phyloP scores from a whole-genome alignment of 768 basidiomycete genomes.

The Lyophyllum atratum region DNA sequence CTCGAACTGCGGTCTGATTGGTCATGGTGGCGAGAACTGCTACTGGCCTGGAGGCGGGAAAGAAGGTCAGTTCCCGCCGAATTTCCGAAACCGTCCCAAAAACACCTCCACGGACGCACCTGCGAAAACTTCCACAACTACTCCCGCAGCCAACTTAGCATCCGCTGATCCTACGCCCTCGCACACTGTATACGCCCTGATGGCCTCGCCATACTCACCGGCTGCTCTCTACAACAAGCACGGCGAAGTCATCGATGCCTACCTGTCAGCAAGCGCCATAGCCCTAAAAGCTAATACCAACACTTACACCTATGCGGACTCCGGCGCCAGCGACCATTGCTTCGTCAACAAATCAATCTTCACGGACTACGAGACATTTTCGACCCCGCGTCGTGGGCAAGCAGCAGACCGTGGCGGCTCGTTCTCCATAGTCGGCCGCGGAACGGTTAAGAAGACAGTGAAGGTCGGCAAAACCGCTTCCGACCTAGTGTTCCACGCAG shows the following conservation, averaged over 20 bases:
- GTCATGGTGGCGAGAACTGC: neutral
- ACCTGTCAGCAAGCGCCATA: neutral
- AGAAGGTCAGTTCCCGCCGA: neutral
- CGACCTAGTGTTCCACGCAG: neutral
- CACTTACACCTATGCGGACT: neutral
- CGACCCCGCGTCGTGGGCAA: neutral
- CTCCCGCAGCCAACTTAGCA: neutral
- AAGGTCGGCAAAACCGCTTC: neutral
- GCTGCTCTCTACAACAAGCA: neutral
- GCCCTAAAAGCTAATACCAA: neutral
- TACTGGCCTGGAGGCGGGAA: neutral
- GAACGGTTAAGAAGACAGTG: neutral
- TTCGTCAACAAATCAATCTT: neutral
- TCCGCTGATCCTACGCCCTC: neutral
- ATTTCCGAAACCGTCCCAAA: neutral
- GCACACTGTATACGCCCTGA: neutral
- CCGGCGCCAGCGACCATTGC: slow-evolving; percentile 1
- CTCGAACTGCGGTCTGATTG: neutral
- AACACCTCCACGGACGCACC: neutral
- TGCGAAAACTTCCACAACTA: neutral
- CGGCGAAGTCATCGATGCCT: neutral
- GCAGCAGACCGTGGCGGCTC: neutral
- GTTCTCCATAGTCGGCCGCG: neutral
- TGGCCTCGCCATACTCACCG: neutral
- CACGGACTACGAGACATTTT: neutral